These are phyloP conservation scores for Cucurbita ficifolia DNA, from an alignment of 306 rosid species.

Conservation along the genomic window DNA sequence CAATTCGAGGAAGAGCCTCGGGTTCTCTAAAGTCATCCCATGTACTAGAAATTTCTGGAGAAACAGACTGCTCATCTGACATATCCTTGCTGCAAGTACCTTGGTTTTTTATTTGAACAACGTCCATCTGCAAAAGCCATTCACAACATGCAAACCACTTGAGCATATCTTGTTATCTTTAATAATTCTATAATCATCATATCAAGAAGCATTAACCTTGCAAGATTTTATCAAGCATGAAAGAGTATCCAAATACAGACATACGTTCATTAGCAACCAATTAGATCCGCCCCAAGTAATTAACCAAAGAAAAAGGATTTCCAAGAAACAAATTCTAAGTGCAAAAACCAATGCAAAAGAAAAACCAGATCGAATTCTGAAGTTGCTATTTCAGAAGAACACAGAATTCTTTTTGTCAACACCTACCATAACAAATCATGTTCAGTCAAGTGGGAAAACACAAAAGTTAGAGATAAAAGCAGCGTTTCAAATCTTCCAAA, in stretches of 20 bases:
- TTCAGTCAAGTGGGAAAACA: too few relatives aligned
- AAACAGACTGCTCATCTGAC: constrained; percentile 30
- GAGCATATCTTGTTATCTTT: neutral
- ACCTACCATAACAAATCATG: neutral
- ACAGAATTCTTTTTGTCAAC: neutral
- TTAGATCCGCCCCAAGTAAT: neutral
- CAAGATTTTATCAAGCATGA: neutral
- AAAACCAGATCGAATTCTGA: neutral
- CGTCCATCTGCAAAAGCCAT: constrained; percentile 35
- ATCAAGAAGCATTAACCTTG: constrained; percentile 1
- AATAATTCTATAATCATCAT: neutral
- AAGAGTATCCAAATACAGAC: neutral
- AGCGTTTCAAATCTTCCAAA: neutral
- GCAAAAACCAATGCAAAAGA: neutral
- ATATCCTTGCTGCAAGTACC: constrained; percentile 25
- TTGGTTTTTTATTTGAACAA: constrained; percentile 19
- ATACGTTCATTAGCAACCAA: neutral
- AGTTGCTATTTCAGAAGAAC: neutral
- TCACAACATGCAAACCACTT: neutral
- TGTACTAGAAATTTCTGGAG: constrained; percentile 27
- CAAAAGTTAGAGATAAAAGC: neutral
- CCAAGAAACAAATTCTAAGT: neutral
- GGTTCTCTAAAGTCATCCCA: constrained; percentile 47
- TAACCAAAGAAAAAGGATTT: neutral
- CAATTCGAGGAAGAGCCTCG: constrained; percentile 56